Evolutionary conservation across 2,329 filamentous ascomycete species (phyloP), one percentile per base, ranked within the genome.

Genomic region (Westerdykella aurantiaca): DNA sequence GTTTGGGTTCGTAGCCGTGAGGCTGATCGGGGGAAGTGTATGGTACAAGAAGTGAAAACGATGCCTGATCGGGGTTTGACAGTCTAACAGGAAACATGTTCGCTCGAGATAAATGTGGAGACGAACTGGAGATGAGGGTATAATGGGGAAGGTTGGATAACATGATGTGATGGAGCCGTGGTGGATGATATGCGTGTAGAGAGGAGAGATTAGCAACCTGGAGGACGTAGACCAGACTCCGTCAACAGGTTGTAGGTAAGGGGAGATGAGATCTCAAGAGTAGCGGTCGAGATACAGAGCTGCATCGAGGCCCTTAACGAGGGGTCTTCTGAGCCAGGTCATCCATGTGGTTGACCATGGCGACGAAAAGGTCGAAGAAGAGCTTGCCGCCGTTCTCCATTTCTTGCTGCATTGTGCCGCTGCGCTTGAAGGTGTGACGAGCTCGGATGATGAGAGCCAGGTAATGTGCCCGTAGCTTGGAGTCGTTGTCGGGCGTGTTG

Each of bases 291-390:
- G 42, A 40, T 41, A 50, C 42, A 42, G 34, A 37, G 42, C 37
- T 42, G 38, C 34, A 48, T 44, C 48, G 47, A 35, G 43, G 12
- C 16, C 34, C 43, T 52, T 63, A 65, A 46, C 51, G 59, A 51
- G 60, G 55, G 35, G 57, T 46, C 55, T 64, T 61, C 29, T 43
- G 42, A 17, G 60, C 49, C 35, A 67, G 42, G 42, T 67, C 64
- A 44, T 67, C 64, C 61, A 95, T 86, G 63, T 95, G 88, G 65
- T 95, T 95, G 70, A 86, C 89, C 70, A 95, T 81, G 14, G 90
- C 88, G 40, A 95, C 90, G 65, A 95, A 96, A 37, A 95, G 75
- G 63, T 95, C 90, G 64, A 95, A 96, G 73, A 95, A 95, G 46
- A 95, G 75, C 60, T 86, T 86, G 42, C 88, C 88, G 22, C 90